Evolutionary conservation across 1,284 basidiomycete species (phyloP), one percentile per base, ranked within the genome.

Genomic region (Porogramme epimiltina): DNA sequence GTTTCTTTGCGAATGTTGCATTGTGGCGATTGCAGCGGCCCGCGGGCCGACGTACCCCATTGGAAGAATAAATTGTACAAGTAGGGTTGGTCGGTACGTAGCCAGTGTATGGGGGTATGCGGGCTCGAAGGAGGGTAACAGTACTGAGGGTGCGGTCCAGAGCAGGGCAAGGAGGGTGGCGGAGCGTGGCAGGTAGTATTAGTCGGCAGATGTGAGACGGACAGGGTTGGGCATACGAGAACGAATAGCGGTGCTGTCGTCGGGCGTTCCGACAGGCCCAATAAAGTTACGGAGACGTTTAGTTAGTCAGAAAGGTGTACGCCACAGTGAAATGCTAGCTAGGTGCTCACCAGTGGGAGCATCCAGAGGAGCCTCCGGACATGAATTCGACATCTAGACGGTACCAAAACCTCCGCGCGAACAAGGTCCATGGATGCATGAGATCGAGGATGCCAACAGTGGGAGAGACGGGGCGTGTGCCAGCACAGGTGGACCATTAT

Each of bases 61-160:
- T 45, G 34, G 24, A 51, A n/a, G 42, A 59, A 56, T 55, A 59
- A 54, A 53, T 51, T 43, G 58, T 60, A 60, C 59, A 60, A 54
- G 55, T 58, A 60, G 55, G 45, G 49, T 52, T 52, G 45, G 41
- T 51, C 53, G 50, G 55, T 57, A 50, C 51, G 49, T 60, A 54
- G 49, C 45, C 49, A 47, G 40, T 52, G 54, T 56, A 56, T 55
- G 54, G 48, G 57, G 58, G 59, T 60, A 60, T 60, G 59, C 52
- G 53, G n/a, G 48, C 51, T 52, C 50, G 45, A 58, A 49, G 51
- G 59, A 54, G 59, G 55, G 55, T 57, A 58, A 60, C 55, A 45
- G 36, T 53, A 55, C 49, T 55, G 36, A 13, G 44, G 26, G 37
- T 23, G 50, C 5, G 36, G 45, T 52, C 45, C 51, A 51, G 34